Evolutionary conservation across 495 filamentous ascomycete genomes (phyloP), one percentile per base, ranked within the genome.

Genomic region (Symbiotaphrina buchneri): DNA sequence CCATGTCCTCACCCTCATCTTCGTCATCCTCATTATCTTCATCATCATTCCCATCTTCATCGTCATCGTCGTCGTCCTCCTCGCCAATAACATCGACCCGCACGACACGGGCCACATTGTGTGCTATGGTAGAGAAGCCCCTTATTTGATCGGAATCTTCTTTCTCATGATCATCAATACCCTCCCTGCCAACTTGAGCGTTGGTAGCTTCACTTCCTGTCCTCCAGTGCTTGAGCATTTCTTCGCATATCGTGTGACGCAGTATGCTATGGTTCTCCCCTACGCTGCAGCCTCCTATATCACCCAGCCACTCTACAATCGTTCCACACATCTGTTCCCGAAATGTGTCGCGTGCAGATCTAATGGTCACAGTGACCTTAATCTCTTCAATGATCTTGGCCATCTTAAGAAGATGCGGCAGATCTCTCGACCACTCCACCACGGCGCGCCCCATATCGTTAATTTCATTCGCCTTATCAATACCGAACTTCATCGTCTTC

Each of bases 311-410:
- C 43, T 94, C 83, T 33, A 94, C 74, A 39, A 97, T 90, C n/a
- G 84, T 85, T 2, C 71, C 82, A 47, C 82, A 91, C 87, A 97
- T 97, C 47, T 94, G 78, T 52, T 97, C 87, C 36, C 87, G 62
- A 56, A 93, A 97, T 1, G 79, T 94, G 51, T 97, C 87, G 31
- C 87, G 61, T 0, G 90, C 61, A 18, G 90, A 94, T 5, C 87
- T 71, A 36, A 97, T 83, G 3, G 90, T 95, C 33, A 90, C 76
- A 0, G 90, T 95, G 30, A 95, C 71, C 47, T 91, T 91, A 56
- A 94, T 92, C 32, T 87, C 69, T 48, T 95, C 90, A 24, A 97
- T 79, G 18, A 81, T 70, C 41, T 63, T 73, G 5, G 82, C 77
- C 29, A 81, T 75, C 18, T 48, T 54, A 27, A 95, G 53, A 11